A percentile compares a stretch with the other conserved stretches of the same genome.
Evolutionary conservation across 2,329 filamentous ascomycete species (phyloP).

Genomic region (Exophiala spinifera): DNA sequence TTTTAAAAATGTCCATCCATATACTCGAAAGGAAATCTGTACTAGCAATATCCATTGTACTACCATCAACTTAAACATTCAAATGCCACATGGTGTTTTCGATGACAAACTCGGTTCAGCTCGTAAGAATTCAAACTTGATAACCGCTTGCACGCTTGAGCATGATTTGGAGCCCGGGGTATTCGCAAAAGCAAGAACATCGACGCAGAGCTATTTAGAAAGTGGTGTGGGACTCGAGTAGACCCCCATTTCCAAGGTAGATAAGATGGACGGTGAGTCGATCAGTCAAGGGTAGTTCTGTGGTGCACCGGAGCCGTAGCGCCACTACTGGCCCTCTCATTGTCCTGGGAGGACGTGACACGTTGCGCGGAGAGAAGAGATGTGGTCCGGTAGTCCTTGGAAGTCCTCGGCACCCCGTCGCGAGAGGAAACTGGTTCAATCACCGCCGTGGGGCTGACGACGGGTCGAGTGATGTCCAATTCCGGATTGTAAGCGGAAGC

Average conservation of each 20-base stretch:
- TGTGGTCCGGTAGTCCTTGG: slow-evolving; percentile 14
- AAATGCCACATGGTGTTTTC: background rate
- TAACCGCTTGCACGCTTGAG: background rate
- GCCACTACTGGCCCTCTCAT: slow-evolving; percentile 1
- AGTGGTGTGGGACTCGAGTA: background rate
- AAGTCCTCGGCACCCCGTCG: slow-evolving; percentile 11
- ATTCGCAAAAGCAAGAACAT: background rate
- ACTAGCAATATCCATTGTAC: background rate
- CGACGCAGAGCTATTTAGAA: background rate
- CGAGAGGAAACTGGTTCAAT: slow-evolving; percentile 15
- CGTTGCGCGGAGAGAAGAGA: slow-evolving; percentile 7
- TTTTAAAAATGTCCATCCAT: background rate
- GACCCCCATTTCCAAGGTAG: background rate
- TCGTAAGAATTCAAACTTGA: background rate
- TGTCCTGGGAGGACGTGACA: background rate
- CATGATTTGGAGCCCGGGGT: background rate
- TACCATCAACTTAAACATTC: background rate
- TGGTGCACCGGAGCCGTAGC: slow-evolving; percentile 9
- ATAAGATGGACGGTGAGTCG: background rate
- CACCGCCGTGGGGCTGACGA: slow-evolving; percentile 25
- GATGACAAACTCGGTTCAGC: background rate
- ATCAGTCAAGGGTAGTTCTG: slow-evolving; percentile 11
- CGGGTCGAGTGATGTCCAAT: slow-evolving; percentile 25
- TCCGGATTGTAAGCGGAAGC: slow-evolving; percentile 27
- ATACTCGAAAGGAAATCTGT: background rate